phyloP scores from a whole-genome alignment of 805 yeast genomes.

The Ogataea kodamae region DNA sequence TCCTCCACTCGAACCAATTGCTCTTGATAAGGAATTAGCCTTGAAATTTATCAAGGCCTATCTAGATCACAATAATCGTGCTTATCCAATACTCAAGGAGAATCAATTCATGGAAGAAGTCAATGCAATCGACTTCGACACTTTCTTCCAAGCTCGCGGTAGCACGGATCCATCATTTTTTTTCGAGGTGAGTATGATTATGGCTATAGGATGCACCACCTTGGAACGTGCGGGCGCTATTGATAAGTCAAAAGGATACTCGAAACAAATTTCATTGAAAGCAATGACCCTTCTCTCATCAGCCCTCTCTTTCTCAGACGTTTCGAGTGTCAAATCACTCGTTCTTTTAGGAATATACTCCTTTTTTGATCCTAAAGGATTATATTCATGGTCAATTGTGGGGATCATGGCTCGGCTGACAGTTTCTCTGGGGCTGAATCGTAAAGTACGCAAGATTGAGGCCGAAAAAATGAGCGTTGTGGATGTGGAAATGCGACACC shows the following conservation, averaged over 20 bases:
- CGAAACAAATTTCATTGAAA: slow-evolving; percentile 38
- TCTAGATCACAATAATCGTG: slow-evolving; percentile 42
- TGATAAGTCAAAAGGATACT: slow-evolving; percentile 35
- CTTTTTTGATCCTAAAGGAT: slow-evolving; percentile 47
- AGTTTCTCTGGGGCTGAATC: slow-evolving; percentile 45
- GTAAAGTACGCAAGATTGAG: slow-evolving; percentile 31
- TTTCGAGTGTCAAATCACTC: slow-evolving; percentile 40
- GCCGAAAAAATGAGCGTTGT: slow-evolving; percentile 29
- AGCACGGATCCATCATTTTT: slow-evolving; percentile 29
- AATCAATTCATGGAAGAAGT: slow-evolving; percentile 35
- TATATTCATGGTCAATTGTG: slow-evolving; percentile 50
- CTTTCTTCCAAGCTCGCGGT: slow-evolving; percentile 13
- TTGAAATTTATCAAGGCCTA: slow-evolving; percentile 41
- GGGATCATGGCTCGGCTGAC: slow-evolving; percentile 45
- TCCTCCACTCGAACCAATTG: slow-evolving; percentile 29
- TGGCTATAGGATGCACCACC: slow-evolving; percentile 54
- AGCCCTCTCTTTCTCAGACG: slow-evolving; percentile 38
- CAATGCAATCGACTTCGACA: slow-evolving; percentile 20
- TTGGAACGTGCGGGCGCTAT: slow-evolving; percentile 40
- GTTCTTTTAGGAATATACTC: slow-evolving; percentile 47
- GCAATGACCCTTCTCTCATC: slow-evolving; percentile 40
- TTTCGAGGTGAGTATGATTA: slow-evolving; percentile 49
- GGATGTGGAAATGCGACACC: slow-evolving; percentile 41
- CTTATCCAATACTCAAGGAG: slow-evolving; percentile 43
- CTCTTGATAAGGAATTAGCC: slow-evolving; percentile 22